Conservation (phyloP, 2,329 filamentous ascomycete genomes). For the Diplodia intermedia region DNA sequence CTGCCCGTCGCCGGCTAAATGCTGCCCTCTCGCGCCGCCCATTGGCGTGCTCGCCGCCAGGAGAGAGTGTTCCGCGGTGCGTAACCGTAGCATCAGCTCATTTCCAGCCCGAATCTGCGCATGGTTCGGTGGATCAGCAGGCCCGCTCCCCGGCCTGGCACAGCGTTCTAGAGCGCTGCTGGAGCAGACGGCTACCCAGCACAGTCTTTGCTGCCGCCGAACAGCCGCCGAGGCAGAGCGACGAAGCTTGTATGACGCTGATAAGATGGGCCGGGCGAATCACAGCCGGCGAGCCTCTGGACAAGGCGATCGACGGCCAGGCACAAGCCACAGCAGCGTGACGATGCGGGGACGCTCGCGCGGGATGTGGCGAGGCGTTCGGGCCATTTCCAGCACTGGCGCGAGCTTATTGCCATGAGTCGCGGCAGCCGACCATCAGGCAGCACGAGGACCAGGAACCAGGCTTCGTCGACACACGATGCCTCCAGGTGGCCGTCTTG, state of each 20-base stretch:
- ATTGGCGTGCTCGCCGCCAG: conserved; percentile 18
- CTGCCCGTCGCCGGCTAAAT: conserved; percentile 27
- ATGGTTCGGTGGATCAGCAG: conserved; percentile 23
- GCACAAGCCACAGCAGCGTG: conserved; percentile 30
- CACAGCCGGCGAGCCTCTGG: neutral
- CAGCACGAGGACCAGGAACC: conserved; percentile 32
- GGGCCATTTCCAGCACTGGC: conserved; percentile 31
- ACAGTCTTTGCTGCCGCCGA: neutral
- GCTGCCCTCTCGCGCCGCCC: conserved; percentile 1
- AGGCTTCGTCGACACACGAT: conserved; percentile 31
- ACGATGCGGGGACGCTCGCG: conserved; percentile 30
- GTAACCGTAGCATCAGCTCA: conserved; percentile 29
- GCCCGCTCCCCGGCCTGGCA: conserved; percentile 3
- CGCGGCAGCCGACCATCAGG: conserved; percentile 25
- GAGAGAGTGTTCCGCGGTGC: conserved; percentile 18
- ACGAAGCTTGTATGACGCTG: conserved; percentile 15
- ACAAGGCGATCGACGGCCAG: conserved; percentile 18
- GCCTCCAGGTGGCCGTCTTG: conserved; percentile 9
- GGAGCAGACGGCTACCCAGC: no score
- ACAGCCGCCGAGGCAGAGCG: conserved; percentile 5
- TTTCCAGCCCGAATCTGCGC: conserved; percentile 29
- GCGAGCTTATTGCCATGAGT: conserved; percentile 33
- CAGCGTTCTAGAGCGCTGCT: conserved; percentile 7
- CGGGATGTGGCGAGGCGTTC: conserved; percentile 33
- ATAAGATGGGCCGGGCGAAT: conserved; percentile 21